Base-by-base conservation (phyloP, 1,139 yeast species). In the Casaregolazyma suthepensis region DNA sequence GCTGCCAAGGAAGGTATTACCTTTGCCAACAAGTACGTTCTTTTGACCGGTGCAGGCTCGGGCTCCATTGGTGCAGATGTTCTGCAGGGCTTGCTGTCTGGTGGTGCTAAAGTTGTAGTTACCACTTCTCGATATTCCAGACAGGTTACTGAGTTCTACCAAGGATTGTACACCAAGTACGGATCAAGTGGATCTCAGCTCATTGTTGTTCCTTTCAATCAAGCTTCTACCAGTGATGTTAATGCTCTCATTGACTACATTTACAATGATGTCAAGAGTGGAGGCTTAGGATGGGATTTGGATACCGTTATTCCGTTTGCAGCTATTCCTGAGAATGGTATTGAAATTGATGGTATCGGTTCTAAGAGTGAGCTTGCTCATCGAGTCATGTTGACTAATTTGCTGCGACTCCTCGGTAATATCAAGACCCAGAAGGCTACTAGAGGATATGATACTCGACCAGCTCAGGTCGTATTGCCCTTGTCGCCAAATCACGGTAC, bases 21-120 rank as follows among this genome's bases (percentile, higher is more conserved):
- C 43, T 93, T 85, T 78, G 85, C 86, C 71, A 88, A 83, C 72
- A 93, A 90, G 74, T 83, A 85, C 62, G 96, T 91, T 52, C 81
- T 93, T 67, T 79, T 93, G 63, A 93, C 99, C 52, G 99, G 99
- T 77, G 98, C 98, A 52, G 99, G 99, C 78, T 93, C 89, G 53
- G 99, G 98, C 51, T 93, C 99, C 52, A 93, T 93, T 71, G 99
- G 98, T 75, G 97, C 97, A 57, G 97, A 93, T 73, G 82, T 93
- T 62, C 79, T 93, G 70, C 96, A 88, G 76, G 99, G 99, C 61
- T 79, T 93, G 70, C 78, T 93, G 55, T 84, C 94, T 69, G 99
- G 99, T 75, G 99, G 99, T 78, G 98, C 99, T 55, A 88, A 87
- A 73, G 97, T 91, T 64, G 77, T 93, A 69, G 96, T 93, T 55